Evolutionary conservation across 139 green algal genomes (phyloP), one percentile per base, ranked within the genome.

Genomic region (Closterium sp.): DNA sequence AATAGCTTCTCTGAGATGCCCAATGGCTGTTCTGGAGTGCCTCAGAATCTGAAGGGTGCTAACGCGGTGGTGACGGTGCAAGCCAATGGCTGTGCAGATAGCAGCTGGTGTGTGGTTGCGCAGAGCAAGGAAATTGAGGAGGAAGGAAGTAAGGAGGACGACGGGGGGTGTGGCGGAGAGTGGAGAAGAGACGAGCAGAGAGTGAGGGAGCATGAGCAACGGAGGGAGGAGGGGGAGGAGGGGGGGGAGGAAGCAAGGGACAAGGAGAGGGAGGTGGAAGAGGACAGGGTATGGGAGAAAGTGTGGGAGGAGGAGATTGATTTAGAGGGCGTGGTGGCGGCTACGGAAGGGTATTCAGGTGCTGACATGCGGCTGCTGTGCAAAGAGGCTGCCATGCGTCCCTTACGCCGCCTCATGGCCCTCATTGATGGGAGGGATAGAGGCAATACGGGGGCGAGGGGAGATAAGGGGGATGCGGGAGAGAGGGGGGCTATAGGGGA

Each of bases 381-480:
- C 38, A 50, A 50, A 9, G 38, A 50, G 7, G 3, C 3, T 38
- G 94, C 94, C 86, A 96, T 96, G 94, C 31, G 89, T 4, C 94
- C 94, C 28, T 73, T 95, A 31, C 92, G 94, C 70, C 42, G 94
- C 90, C 34, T 95, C 30, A 95, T 95, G 91, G 19, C 4, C 27
- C 19, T 34, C 9, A 27, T 92, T n/a, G 89, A 92, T 50, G 38
- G 87, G n/a, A 9, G 28, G n/a, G 88, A 86, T 9, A 84, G 7
- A n/a, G 29, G 87, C 19, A 31, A 7, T n/a, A 31, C 5, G n/a
- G n/a, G n/a, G n/a, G n/a, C n/a, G 86, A 28, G 9, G 9, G 29
- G 29, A 90, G 27, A 28, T 13, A n/a, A 24, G 10, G 9, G 28
- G 86, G 38, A 10, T n/a, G n/a, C n/a, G n/a, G n/a, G n/a, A n/a